Evolutionary conservation across 2,329 filamentous ascomycete species (phyloP), one percentile per base, ranked within the genome.

Genomic region (Venturia effusa): DNA sequence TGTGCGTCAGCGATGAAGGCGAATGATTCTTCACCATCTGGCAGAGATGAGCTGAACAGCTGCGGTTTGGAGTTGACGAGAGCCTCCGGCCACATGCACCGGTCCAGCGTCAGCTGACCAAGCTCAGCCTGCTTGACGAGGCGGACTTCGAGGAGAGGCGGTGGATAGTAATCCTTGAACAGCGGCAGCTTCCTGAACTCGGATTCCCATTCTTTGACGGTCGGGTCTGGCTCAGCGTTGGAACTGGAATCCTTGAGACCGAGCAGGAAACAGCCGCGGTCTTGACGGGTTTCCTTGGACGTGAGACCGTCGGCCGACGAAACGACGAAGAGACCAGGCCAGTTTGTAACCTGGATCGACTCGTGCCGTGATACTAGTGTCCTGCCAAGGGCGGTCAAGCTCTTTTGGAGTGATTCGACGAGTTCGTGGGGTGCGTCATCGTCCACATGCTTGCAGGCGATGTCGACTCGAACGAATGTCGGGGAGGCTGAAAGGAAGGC

Each of bases 371-470:
- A 45, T 27, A 27, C 41, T 19, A 62, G 24, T 45, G 39, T 54
- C 39, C 51, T 62, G 39, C 39, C n/a, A 22, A 45, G 24, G 8
- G n/a, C 6, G 24, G n/a, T 15, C 22, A 62, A 13, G 41, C 24
- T 27, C 54, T 27, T 4, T 27, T 13, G 61, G 5, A 41, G 13
- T 7, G 39, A 15, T n/a, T 63, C 22, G 22, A 59, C n/a, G n/a
- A 63, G 32, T 22, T 63, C 32, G 40, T 64, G 62, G 1, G 62
- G 62, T 22, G 63, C 27, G 8, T 51, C 62, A 3, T 13, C 32
- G 13, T 60, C 62, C 30, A 60, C 13, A 24, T 61, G 62, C 22
- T 64, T 64, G 62, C 62, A 64, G 54, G 32, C 43, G 22, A 64
- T 57, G 27, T 64, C 62, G 5, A 43, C 24, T 22, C 62, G 62